A percentile compares a stretch with the other conserved stretches of the same genome.
These are phyloP conservation scores for Lichina pygmaea DNA, from an alignment of 495 filamentous ascomycete genomes.

Conservation along the genomic window DNA sequence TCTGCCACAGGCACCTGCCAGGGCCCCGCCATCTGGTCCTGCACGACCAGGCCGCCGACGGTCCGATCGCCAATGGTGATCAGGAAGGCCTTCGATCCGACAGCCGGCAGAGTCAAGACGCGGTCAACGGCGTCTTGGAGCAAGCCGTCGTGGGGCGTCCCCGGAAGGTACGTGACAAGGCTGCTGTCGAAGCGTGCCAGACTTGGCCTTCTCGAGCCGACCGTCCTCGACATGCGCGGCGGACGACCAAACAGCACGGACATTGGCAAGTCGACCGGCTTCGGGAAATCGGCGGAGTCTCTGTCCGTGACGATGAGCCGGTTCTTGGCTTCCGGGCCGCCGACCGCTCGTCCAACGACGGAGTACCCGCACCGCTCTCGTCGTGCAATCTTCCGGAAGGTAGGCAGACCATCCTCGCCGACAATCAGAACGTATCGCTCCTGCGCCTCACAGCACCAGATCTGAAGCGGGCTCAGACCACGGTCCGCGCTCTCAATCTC, in stretches of 20 bases:
- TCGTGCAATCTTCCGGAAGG: slow-evolving; percentile 56
- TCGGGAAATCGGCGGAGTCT: slow-evolving; percentile 47
- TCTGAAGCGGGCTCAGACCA: slow-evolving; percentile 82
- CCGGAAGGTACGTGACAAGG: slow-evolving; percentile 32
- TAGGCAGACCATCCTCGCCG: slow-evolving; percentile 48
- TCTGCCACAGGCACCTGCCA: slow-evolving; percentile 95
- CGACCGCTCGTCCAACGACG: slow-evolving; percentile 56
- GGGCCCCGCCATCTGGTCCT: slow-evolving; percentile 88
- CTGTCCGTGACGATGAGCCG: slow-evolving; percentile 58
- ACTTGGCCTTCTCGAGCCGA: slow-evolving; percentile 40
- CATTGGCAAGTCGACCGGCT: slow-evolving; percentile 78
- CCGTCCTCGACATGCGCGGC: slow-evolving; percentile 56
- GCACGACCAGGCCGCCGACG: slow-evolving; percentile 65
- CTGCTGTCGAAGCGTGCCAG: slow-evolving; percentile 49
- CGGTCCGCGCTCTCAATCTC: slow-evolving; percentile 73
- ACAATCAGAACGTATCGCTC: slow-evolving; percentile 55
- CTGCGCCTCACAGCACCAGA: slow-evolving; percentile 94
- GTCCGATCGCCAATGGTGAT: slow-evolving; percentile 89
- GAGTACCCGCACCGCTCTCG: slow-evolving; percentile 88
- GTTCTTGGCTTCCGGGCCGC: slow-evolving; percentile 32
- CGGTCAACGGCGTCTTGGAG: slow-evolving; percentile 49
- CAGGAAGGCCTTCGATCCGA: slow-evolving; percentile 91
- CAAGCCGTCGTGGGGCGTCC: slow-evolving; percentile 32
- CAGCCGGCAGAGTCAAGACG: slow-evolving; percentile 62
- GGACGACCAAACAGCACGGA: slow-evolving; percentile 76